Percentiles rank a stretch among this genome's conserved stretches.
Conservation (phyloP, 345 rosid species). For the Camelina laxa region DNA sequence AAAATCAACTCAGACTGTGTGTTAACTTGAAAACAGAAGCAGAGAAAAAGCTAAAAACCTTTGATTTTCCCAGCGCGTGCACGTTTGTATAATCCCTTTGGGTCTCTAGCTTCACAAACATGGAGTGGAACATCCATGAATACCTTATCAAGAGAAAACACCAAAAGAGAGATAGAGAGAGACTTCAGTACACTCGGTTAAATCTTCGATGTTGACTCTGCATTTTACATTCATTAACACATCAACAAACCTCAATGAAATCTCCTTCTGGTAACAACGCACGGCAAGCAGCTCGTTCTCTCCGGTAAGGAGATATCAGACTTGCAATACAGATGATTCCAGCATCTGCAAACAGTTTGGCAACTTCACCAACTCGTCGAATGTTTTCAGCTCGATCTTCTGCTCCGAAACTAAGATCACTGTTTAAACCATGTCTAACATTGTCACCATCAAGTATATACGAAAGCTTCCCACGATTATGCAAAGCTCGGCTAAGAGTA, state of each 20-base stretch:
- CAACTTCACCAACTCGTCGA: constrained; percentile 73
- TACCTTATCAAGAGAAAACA: constrained; percentile 47
- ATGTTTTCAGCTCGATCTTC: constrained; percentile 76
- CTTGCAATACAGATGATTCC: constrained; percentile 79
- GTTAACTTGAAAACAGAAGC: not conserved
- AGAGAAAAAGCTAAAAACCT: constrained; percentile 44
- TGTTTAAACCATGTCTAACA: constrained; percentile 75
- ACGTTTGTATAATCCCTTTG: constrained; percentile 80
- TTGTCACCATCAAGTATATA: constrained; percentile 82
- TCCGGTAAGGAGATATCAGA: constrained; percentile 77
- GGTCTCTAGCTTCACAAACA: constrained; percentile 76
- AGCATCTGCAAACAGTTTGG: constrained; percentile 81
- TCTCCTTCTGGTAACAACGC: constrained; percentile 66
- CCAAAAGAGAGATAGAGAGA: constrained; percentile 2
- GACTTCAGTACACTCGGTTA: constrained; percentile 5
- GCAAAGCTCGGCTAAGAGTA: constrained; percentile 56
- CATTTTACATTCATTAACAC: constrained; percentile 10
- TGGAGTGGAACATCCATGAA: constrained; percentile 77
- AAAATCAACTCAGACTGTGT: not conserved
- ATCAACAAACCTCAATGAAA: constrained; percentile 62
- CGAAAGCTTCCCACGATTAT: constrained; percentile 61
- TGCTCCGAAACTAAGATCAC: constrained; percentile 62
- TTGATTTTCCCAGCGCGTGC: constrained; percentile 82
- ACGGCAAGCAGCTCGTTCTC: constrained; percentile 68
- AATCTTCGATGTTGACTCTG: constrained; percentile 4